A percentile compares a stretch with the other conserved stretches of the same genome.
phyloP scores from a whole-genome alignment of 192 early-diverging fungal genomes.

The Coemansia nantahalensis region DNA sequence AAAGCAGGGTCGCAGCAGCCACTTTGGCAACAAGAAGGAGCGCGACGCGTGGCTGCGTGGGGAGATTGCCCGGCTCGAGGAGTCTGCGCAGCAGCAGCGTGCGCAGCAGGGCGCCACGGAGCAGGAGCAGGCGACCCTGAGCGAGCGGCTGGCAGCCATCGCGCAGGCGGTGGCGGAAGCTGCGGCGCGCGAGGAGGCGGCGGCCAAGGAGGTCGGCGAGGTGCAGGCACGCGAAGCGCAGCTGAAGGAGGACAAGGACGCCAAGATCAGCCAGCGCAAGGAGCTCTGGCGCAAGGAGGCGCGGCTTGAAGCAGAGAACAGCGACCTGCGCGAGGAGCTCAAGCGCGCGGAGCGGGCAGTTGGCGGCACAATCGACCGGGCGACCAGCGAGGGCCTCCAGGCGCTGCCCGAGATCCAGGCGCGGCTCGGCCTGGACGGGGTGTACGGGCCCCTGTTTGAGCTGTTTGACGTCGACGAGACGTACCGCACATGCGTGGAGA shows the following conservation, averaged over 20 bases:
- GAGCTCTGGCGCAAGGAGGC: slow-evolving; percentile 90
- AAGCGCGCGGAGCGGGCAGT: slow-evolving; percentile 71
- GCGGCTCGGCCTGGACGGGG: slow-evolving; percentile 62
- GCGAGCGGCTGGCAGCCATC: slow-evolving; percentile 22
- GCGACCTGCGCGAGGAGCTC: slow-evolving; percentile 71
- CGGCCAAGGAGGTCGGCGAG: slow-evolving; percentile 25
- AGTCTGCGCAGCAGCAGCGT: slow-evolving; percentile 53
- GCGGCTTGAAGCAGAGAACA: slow-evolving; percentile 60
- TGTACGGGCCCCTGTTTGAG: slow-evolving; percentile 90
- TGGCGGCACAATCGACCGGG: slow-evolving; percentile 75
- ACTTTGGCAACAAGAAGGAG: slow-evolving; percentile 68
- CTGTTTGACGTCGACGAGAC: slow-evolving; percentile 85
- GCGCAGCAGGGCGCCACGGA: slow-evolving; percentile 54
- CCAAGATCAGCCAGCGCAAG: slow-evolving; percentile 54
- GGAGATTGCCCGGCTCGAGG: slow-evolving; percentile 68
- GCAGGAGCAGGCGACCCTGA: slow-evolving; percentile 29
- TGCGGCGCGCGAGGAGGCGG: slow-evolving; percentile 18
- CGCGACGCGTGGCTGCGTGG: slow-evolving; percentile 75
- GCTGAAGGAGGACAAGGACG: slow-evolving; percentile 44
- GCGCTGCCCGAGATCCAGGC: slow-evolving; percentile 69
- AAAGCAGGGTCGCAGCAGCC: slow-evolving; percentile 81
- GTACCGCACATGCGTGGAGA: slow-evolving; percentile 85
- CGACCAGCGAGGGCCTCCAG: slow-evolving; percentile 75
- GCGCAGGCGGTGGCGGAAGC: slow-evolving; percentile 22
- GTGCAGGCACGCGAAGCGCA: slow-evolving; percentile 39